Conservation (phyloP, 495 filamentous ascomycete species). For the Cenococcum geophilum region DNA sequence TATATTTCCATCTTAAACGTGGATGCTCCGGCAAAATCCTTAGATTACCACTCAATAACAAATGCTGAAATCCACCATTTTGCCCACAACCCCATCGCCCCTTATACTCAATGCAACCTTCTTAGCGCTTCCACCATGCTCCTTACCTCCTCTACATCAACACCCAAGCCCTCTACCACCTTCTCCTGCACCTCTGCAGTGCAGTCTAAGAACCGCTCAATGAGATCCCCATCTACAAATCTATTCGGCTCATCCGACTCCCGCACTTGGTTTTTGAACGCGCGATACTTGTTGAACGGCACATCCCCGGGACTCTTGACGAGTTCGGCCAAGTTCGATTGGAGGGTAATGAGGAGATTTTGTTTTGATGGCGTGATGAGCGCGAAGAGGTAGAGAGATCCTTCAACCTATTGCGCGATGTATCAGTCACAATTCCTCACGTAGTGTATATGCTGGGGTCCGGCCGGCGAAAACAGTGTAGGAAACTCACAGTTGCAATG, state of each 20-base stretch:
- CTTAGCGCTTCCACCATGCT: conserved; percentile 66
- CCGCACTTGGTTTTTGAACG: conserved; percentile 64
- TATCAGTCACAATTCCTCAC: neutral
- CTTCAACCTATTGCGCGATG: conserved; percentile 60
- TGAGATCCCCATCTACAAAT: conserved; percentile 87
- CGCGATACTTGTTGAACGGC: conserved; percentile 69
- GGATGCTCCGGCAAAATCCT: too few relatives aligned
- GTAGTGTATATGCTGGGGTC: neutral
- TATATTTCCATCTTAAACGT: too few relatives aligned
- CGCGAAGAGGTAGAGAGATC: conserved; percentile 84
- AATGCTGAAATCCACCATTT: too few relatives aligned
- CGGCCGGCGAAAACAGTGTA: neutral
- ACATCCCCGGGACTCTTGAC: conserved; percentile 64
- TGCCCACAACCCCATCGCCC: too few relatives aligned
- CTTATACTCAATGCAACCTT: conserved; percentile 28
- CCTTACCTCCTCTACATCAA: conserved; percentile 50
- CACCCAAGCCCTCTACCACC: conserved; percentile 48
- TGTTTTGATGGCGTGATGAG: conserved; percentile 61
- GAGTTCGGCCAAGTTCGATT: conserved; percentile 58
- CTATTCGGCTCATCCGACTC: conserved; percentile 71
- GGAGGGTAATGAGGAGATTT: conserved; percentile 78
- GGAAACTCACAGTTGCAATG: conserved; percentile 68
- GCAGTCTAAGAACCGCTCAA: conserved; percentile 77
- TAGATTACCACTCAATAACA: too few relatives aligned
- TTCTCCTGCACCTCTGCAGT: conserved; percentile 56